phyloP scores from a whole-genome alignment of 768 basidiomycete species.

The Porpolomopsis calyptriformis region DNA sequence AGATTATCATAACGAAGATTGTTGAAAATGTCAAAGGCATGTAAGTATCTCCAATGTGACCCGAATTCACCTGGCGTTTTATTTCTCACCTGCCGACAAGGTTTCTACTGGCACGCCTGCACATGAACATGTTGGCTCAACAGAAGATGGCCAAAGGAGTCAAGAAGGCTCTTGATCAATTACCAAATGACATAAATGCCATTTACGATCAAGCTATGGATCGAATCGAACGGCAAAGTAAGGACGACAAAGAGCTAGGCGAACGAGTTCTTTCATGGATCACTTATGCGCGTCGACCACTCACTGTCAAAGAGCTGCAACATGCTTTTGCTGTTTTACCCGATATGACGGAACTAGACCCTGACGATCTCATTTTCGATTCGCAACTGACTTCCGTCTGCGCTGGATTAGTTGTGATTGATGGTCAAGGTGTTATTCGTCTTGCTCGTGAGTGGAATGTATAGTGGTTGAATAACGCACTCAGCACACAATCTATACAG shows the following conservation, averaged over 20 bases:
- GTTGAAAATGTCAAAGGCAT: too few relatives aligned
- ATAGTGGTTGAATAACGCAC: too few relatives aligned
- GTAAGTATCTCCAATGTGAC: too few relatives aligned
- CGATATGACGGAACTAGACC: background rate
- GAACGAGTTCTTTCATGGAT: background rate
- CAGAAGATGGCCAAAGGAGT: background rate
- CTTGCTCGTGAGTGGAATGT: conserved; percentile 1
- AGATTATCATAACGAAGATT: too few relatives aligned
- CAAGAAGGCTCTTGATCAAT: background rate
- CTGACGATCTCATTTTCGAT: background rate
- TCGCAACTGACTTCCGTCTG: background rate
- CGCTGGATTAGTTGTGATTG: background rate
- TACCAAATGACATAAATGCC: background rate
- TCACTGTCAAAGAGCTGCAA: background rate
- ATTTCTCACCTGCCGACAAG: background rate
- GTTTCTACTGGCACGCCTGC: background rate
- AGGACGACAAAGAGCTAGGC: background rate
- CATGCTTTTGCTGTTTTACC: background rate
- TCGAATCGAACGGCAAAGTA: background rate
- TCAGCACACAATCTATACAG: too few relatives aligned
- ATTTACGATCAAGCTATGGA: background rate
- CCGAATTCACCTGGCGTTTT: background rate
- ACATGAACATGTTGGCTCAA: background rate
- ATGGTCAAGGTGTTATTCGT: background rate
- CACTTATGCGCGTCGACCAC: background rate